Evolutionary conservation across 2,329 filamentous ascomycete species (phyloP), one percentile per base, ranked within the genome.

Genomic region (Penicillium vulpinum): DNA sequence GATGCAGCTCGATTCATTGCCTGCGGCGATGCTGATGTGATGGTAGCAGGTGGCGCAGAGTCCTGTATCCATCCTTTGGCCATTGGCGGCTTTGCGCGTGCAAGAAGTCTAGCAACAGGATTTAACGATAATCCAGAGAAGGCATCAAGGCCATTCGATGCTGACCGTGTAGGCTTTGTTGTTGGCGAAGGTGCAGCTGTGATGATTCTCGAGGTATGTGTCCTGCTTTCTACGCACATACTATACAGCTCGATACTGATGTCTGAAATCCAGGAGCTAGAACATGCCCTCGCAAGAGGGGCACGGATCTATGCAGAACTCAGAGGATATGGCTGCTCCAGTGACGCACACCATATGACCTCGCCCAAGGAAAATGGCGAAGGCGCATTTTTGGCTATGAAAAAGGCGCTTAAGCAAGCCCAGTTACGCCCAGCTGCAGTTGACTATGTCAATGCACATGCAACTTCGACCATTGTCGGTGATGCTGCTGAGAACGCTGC

Each of bases 401-500:
- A 84, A 71, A 85, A 85, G 62, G 92, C 93, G 0, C 76, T 99
- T 57, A 86, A 82, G 66, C 85, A 90, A 68, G 91, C 92, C 0
- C 76, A 81, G 0, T 69, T 96, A 36, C 80, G 80, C 50, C 92
- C 94, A 0, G 75, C 76, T 0, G 77, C 86, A 39, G 86, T 99
- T 5, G 90, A 92, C 72, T 99, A 99, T 72, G 84, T 99, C 70
- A 99, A 97, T 69, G 94, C 94, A 1, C 94, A 99, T 71, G 94
- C 93, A 0, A 99, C 94, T 1, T 90, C 90, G 22, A 99, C 93
- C 0, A 74, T 81, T 7, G 82, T 97, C 2, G 94, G 94, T 0
- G 94, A 99, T 76, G 83, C 85, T 22, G 93, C 94, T 1, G 94
- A 99, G 76, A 93, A 93, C 49, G 78, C 81, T 8, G 94, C 94